Conservation (phyloP, 2,329 filamentous ascomycete genomes). For the Ophiostoma tasmaniense region DNA sequence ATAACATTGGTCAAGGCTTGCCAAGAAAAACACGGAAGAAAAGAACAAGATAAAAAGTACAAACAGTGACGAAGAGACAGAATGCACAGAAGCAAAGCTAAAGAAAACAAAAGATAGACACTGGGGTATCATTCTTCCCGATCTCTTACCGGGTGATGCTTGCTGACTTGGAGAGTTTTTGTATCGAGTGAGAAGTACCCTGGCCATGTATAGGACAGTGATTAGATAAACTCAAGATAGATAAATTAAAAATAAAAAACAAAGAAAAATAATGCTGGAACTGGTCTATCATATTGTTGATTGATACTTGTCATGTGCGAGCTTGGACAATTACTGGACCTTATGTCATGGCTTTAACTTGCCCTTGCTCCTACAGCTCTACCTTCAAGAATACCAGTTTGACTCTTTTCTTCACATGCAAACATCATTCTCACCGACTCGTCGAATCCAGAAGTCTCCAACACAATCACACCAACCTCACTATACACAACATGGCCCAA, state of each 20-base stretch:
- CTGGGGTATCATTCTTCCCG: neutral
- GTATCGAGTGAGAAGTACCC: neutral
- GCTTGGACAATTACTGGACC: neutral
- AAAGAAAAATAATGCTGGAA: neutral
- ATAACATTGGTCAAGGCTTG: neutral
- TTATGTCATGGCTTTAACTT: neutral
- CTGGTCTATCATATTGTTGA: neutral
- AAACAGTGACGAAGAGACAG: neutral
- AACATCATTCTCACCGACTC: too few species aligned
- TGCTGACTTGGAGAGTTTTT: neutral
- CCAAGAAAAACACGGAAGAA: neutral
- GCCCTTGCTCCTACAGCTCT: neutral
- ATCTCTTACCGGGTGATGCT: neutral
- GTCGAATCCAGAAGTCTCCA: too few species aligned
- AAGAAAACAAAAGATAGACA: neutral
- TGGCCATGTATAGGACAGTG: neutral
- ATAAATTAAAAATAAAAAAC: neutral
- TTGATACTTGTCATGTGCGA: neutral
- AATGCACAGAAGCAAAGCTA: neutral
- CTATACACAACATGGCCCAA: constrained; percentile 21
- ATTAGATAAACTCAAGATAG: neutral
- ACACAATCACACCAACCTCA: neutral
- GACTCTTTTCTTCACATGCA: neutral
- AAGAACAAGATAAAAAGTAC: too few species aligned
- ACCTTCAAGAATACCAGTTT: neutral